Base-by-base conservation (phyloP, 1,284 basidiomycete species). In the Austropuccinia psidii region DNA sequence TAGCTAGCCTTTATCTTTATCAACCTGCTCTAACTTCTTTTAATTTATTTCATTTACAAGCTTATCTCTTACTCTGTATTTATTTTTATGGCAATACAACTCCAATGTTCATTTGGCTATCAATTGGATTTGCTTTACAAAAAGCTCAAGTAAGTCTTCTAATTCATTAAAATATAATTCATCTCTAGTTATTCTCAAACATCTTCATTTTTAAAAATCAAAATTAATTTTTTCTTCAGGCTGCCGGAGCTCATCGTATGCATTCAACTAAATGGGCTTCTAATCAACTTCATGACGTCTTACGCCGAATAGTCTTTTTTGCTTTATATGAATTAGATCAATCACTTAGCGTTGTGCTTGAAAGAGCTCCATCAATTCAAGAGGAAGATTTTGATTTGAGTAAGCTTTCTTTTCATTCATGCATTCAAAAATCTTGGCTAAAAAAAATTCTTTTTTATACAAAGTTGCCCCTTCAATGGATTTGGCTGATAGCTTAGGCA, bases 241-340 rank as follows among this genome's bases (percentile, higher is more conserved):
- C 52, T 39, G 47, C 35, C 31, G 65, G 65, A n/a, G 65, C 65
- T 27, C 65, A 67, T 67, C 65, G 65, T 55, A 50, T 54, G 24
- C 13, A 52, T 2, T 33, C 37, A 54, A 17, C 19, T 6, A 21
- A 31, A 13, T 67, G 65, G 65, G 55, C 35, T 29, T n/a, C 65
- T 2, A 41, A 67, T 55, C 47, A 31, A 8, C 49, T 67, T 2
- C 65, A 49, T 21, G 65, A 67, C 29, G 35, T 21, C 27, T 19
- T 67, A 29, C 65, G 65, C 4, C 65, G 65, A 7, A 50, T 54
- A 37, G 65, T 27, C 17, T 67, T 67, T 50, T 67, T 67, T 24
- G 13, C 29, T 17, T 27, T 67, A 2, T 54, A 67, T 29, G 27
- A 54, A 35, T 17, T 54, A 21, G 49, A 67, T 17, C 47, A 67